Evolutionary conservation across 2,329 filamentous ascomycete genomes (phyloP).

Genomic region (Monilinia fructigena): DNA sequence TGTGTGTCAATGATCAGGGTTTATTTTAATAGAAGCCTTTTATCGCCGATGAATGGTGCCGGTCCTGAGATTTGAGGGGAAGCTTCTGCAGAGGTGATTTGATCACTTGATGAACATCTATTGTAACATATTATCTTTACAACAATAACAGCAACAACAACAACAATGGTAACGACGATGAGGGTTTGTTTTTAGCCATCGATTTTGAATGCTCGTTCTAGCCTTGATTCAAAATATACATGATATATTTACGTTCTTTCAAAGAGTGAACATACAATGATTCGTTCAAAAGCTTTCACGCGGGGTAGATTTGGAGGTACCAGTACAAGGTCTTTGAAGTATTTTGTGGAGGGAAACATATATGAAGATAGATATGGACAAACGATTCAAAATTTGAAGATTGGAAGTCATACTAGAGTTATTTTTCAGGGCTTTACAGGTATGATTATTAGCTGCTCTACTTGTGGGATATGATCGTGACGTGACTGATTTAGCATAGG

Average conservation of each 20-base stretch:
- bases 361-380: slow-evolving; percentile 43
- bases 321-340: slow-evolving; percentile 10
- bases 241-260: not conserved
- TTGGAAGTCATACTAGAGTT: slow-evolving; percentile 64
- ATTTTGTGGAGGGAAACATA: slow-evolving; percentile 30
- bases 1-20: too few species aligned
- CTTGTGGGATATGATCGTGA: not conserved
- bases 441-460: slow-evolving; percentile 25
- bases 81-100: too few species aligned
- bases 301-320: slow-evolving; percentile 27
- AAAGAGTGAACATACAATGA: not conserved
- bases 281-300: slow-evolving; percentile 18
- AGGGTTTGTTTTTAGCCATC: not conserved
- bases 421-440: slow-evolving; percentile 73
- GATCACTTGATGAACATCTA: too few species aligned
- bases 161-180: not conserved
- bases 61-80: too few species aligned
- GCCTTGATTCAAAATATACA: too few species aligned
- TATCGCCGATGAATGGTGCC: too few species aligned
- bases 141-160: too few species aligned
- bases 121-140: too few species aligned
- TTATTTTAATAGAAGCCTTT: too few species aligned
- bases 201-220: not conserved
- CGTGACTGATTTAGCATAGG: slow-evolving; percentile 14
- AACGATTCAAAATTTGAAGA: slow-evolving; percentile 64